Base-by-base conservation (phyloP, 2,329 filamentous ascomycete species). In the Tolypocladium inflatum region DNA sequence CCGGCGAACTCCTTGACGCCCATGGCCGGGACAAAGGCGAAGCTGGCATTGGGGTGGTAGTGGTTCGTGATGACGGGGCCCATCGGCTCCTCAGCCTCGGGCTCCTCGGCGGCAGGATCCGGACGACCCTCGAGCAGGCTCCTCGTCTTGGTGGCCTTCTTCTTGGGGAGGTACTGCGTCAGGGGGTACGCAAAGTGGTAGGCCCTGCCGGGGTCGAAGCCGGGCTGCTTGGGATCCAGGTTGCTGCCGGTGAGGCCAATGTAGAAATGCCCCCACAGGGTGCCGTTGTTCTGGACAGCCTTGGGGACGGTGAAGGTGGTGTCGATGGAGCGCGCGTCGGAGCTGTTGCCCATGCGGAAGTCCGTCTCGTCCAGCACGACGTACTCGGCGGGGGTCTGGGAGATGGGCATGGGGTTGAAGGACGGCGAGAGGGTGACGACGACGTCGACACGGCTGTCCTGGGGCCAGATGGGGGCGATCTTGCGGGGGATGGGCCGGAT, bases 261-360 rank as follows among this genome's bases (percentile, higher is more conserved):
- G 67, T 91, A 96, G 73, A 97, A 95, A 72, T 99, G 94, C 2
- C 90, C 93, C 86, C 90, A 97, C 11, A 99, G 81, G 1, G 93
- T 97, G 39, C 90, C 91, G 70, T 97, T 97, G 64, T 91, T 82
- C 78, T 97, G 92, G 0, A 96, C 91, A 48, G 84, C 80, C 61
- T 80, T 78, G 3, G 94, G 93, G 4, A 97, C 85, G 3, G 80
- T 75, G 69, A 99, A 91, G 42, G 80, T 86, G 8, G 89, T 89
- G 64, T 93, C 86, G 59, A 92, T 81, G 57, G 87, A 80, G 58
- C 94, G 84, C 68, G 82, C 87, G 67, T 97, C 91, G 59, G 85
- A 87, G 69, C 80, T 91, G 73, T 95, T 87, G 60, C 89, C 89
- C 58, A 93, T 78, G 55, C 82, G 83, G 73, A 96, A 97, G 61